These are phyloP conservation scores for Fusarium falciforme DNA, from an alignment of 2,329 filamentous ascomycete species.

Conservation along the genomic window DNA sequence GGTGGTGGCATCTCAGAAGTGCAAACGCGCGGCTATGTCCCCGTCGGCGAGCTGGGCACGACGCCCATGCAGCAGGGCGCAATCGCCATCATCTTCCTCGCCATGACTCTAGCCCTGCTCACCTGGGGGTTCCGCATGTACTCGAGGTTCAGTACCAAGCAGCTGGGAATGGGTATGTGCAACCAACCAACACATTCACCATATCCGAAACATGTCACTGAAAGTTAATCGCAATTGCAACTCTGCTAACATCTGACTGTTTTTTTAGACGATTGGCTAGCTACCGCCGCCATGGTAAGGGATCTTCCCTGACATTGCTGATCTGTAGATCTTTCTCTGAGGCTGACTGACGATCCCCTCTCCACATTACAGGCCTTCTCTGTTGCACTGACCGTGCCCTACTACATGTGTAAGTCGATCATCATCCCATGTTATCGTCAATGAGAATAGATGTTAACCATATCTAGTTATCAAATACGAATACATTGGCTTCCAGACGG, in stretches of 20 bases:
- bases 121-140: conserved; percentile 31
- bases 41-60: conserved; percentile 5
- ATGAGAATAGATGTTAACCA: background rate
- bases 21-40: background rate
- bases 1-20: background rate
- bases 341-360: background rate
- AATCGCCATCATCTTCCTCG: conserved; percentile 35
- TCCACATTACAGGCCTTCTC: conserved; percentile 24
- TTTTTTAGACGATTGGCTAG: conserved; percentile 33
- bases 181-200: background rate
- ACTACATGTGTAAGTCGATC: conserved; percentile 32
- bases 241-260: conserved; percentile 4
- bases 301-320: background rate
- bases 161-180: conserved; percentile 31
- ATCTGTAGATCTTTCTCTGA: background rate
- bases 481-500: conserved; percentile 27
- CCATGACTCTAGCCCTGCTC: conserved; percentile 28
- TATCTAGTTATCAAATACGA: conserved; percentile 29
- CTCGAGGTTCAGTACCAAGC: conserved; percentile 30
- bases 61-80: conserved; percentile 31
- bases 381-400: conserved; percentile 23
- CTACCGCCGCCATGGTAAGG: conserved; percentile 30
- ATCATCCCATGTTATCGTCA: background rate
- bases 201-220: background rate
- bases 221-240: background rate